phyloP scores from a whole-genome alignment of 1,284 basidiomycete genomes.

The Ganoderma sinense region DNA sequence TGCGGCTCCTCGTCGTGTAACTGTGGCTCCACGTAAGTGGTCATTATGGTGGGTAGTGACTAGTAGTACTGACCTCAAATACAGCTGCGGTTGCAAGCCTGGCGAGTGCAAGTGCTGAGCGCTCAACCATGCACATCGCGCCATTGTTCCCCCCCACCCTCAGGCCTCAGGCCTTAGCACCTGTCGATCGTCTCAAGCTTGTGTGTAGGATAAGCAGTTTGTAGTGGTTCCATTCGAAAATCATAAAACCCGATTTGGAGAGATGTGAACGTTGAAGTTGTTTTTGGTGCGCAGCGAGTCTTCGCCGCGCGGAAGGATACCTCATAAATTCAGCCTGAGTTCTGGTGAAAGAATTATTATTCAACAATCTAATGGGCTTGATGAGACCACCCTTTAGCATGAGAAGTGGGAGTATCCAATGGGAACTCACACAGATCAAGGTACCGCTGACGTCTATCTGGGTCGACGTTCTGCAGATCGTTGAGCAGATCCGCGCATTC shows the following conservation, averaged over 20 bases:
- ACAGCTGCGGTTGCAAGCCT: constrained; percentile 63
- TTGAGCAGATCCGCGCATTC: constrained; percentile 62
- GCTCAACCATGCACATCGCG: constrained; percentile 2
- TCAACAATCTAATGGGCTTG: neutral
- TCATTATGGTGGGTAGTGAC: neutral
- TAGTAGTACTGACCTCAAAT: constrained; percentile 12
- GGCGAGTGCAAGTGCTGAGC: constrained; percentile 69
- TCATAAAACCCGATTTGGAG: neutral
- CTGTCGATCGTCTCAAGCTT: constrained; percentile 2
- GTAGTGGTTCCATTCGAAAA: constrained; percentile 2
- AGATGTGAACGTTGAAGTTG: neutral
- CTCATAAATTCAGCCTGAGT: neutral
- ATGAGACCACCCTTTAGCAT: neutral
- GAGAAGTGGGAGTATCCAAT: neutral
- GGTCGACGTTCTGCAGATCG: constrained; percentile 65
- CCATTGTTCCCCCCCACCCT: neutral
- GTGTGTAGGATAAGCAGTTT: constrained; percentile 26
- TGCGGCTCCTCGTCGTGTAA: constrained; percentile 59
- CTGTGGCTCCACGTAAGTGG: constrained; percentile 58
- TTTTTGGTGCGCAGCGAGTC: neutral
- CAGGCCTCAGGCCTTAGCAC: too few relatives aligned
- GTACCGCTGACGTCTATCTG: constrained; percentile 66
- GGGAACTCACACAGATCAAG: constrained; percentile 61
- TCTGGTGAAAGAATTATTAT: neutral
- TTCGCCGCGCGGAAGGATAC: too few relatives aligned